phyloP scores from a whole-genome alignment of 2,329 filamentous ascomycete species.

The Penicillium sclerotigenum region DNA sequence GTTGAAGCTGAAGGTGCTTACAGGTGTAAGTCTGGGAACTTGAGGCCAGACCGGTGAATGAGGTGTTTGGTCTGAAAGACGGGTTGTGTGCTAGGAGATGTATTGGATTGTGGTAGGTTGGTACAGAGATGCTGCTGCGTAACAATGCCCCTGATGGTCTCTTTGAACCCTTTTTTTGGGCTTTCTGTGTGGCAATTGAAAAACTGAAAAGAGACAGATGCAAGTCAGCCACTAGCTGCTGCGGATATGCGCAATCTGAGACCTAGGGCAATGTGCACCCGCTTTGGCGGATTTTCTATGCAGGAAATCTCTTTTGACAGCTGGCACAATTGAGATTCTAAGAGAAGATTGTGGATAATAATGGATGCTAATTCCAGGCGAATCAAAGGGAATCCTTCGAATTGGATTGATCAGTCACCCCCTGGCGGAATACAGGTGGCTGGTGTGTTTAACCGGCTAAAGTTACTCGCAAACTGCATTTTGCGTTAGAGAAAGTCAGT shows the following conservation, averaged over 20 bases:
- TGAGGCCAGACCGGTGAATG: not conserved
- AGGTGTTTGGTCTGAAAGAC: not conserved
- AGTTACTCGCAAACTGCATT: not conserved
- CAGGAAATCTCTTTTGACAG: slow-evolving; percentile 7
- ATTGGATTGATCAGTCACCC: not conserved
- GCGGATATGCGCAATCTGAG: slow-evolving; percentile 17
- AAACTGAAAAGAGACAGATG: slow-evolving; percentile 18
- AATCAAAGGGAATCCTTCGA: slow-evolving; percentile 1
- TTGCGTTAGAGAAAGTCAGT: not conserved
- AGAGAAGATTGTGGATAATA: not conserved
- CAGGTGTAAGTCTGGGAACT: not conserved
- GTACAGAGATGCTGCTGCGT: not conserved
- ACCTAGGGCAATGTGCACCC: slow-evolving; percentile 19
- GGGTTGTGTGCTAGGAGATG: not conserved
- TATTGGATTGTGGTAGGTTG: slow-evolving; percentile 1
- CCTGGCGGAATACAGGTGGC: slow-evolving; percentile 22
- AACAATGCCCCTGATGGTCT: not conserved
- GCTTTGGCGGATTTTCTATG: slow-evolving; percentile 15
- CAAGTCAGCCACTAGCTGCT: slow-evolving; percentile 25
- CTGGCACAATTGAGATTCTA: not conserved
- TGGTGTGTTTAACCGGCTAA: slow-evolving; percentile 11
- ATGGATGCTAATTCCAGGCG: not conserved
- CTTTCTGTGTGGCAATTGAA: slow-evolving; percentile 19
- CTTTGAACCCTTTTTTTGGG: slow-evolving; percentile 5
- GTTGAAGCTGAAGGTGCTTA: not conserved